Evolutionary conservation across 2,329 filamentous ascomycete genomes (phyloP), one percentile per base, ranked within the genome.

Genomic region (Phyllosticta citriasiana): DNA sequence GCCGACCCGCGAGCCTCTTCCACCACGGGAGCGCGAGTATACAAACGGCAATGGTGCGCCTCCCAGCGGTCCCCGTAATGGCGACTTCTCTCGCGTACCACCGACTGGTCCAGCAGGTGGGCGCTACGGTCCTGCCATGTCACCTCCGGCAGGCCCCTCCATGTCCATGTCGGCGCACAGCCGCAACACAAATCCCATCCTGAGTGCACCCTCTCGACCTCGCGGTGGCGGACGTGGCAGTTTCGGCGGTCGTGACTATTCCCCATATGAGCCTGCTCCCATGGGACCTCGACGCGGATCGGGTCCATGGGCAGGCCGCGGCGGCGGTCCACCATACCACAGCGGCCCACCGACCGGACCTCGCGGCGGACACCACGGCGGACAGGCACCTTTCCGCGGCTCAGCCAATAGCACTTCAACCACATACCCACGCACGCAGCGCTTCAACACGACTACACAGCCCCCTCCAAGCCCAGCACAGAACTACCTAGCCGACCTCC

Each of bases 341-440:
- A 66, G 65, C 9, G 68, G 67, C 19, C 65, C 73, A 25, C 72
- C 73, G 66, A 68, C 72, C 25, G 73, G 73, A 2, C 73, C 73
- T 40, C 64, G 61, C 7, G 62, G 72, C 30, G 53, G 35, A 10
- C 40, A 47, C 40, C 40, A 47, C 16, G 70, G 65, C 35, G 64
- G 70, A n/a, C 63, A 68, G 5, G 64, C 69, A 14, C 69, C 73
- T 12, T 77, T 75, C 66, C 73, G 77, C 47, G 76, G 74, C 26
- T 74, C 72, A 5, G 73, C 68, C 65, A 78, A 75, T 63, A 74
- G 71, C 58, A 75, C 76, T 2, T 72, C 74, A 10, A 76, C 74
- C 1, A 78, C 77, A 0, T 79, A 78, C 58, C 76, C 77, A 9
- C 77, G 78, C 26, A 75, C 75, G 1, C 77, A 78, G 67, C 76